These are phyloP conservation scores for Ogataea nitratoaversa DNA, from an alignment of 805 yeast species.

Conservation along the genomic window DNA sequence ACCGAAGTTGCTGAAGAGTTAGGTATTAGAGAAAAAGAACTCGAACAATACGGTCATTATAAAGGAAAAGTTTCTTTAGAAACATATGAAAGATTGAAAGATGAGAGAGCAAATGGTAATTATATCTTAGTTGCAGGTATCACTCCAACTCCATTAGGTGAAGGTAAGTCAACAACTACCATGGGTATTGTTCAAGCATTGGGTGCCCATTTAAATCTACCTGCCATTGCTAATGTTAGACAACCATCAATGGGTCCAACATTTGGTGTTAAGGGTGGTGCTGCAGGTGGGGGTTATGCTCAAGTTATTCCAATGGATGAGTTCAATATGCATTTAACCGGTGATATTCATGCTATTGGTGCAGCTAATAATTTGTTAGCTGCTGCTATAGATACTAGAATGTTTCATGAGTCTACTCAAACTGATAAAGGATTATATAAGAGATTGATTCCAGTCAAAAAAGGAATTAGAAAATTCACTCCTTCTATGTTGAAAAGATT, in stretches of 20 bases:
- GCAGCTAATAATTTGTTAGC: conserved; percentile 78
- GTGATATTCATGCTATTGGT: conserved; percentile 82
- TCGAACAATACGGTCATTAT: conserved; percentile 71
- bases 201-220: conserved; percentile 67
- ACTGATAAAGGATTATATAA: conserved; percentile 66
- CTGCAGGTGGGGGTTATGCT: conserved; percentile 87
- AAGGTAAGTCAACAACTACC: conserved; percentile 82
- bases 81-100: conserved; percentile 56
- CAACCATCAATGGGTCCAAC: conserved; percentile 91
- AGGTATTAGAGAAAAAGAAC: conserved; percentile 61
- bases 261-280: conserved; percentile 86
- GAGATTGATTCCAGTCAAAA: conserved; percentile 71
- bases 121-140: conserved; percentile 78
- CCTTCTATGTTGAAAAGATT: conserved; percentile 65
- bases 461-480: conserved; percentile 66
- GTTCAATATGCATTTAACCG: conserved; percentile 80
- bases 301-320: conserved; percentile 89
- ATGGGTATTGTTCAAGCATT: conserved; percentile 79
- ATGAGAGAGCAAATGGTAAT: conserved; percentile 58
- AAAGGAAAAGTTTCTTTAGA: conserved; percentile 73
- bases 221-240: conserved; percentile 76
- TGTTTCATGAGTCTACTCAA: conserved; percentile 79
- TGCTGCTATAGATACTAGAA: conserved; percentile 83
- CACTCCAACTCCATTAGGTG: conserved; percentile 84
- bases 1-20: conserved; percentile 65